These are phyloP conservation scores for Sclerotinia spermophila DNA, from an alignment of 2,329 filamentous ascomycete species.

Conservation along the genomic window DNA sequence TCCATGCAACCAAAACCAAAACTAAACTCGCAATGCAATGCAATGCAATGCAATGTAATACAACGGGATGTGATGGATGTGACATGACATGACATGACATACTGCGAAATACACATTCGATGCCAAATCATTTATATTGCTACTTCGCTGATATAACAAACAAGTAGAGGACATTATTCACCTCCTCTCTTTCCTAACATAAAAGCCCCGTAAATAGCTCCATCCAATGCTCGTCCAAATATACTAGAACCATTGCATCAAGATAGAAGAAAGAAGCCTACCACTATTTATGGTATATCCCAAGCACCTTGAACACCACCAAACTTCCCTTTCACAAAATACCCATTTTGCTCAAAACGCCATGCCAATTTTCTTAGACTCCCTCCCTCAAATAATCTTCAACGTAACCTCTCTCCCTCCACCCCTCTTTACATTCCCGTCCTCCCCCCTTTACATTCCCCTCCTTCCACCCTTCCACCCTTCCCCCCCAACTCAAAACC, in stretches of 20 bases:
- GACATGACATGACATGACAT: too few species aligned
- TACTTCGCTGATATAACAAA: background rate
- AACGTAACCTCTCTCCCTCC: background rate
- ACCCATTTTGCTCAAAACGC: background rate
- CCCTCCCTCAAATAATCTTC: background rate
- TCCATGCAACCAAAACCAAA: too few species aligned
- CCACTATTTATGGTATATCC: constrained; percentile 18
- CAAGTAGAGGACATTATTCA: background rate
- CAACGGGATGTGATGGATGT: too few species aligned
- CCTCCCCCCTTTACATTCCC: background rate
- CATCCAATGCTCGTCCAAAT: background rate
- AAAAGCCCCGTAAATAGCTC: background rate
- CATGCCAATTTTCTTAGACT: background rate
- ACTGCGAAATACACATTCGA: background rate
- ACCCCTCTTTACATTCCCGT: too few species aligned
- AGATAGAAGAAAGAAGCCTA: constrained; percentile 7
- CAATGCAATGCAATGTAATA: too few species aligned
- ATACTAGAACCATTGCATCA: background rate
- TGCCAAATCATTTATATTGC: background rate
- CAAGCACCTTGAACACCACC: background rate
- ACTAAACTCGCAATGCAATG: background rate
- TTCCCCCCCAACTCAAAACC: constrained; percentile 55
- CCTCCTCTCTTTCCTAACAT: too few species aligned
- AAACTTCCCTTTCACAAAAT: background rate
- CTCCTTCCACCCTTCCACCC: too few species aligned